A percentile compares a stretch with the other conserved stretches of the same genome.
Conservation (phyloP, 31 red algal species). For the Asparagopsis taxiformis region DNA sequence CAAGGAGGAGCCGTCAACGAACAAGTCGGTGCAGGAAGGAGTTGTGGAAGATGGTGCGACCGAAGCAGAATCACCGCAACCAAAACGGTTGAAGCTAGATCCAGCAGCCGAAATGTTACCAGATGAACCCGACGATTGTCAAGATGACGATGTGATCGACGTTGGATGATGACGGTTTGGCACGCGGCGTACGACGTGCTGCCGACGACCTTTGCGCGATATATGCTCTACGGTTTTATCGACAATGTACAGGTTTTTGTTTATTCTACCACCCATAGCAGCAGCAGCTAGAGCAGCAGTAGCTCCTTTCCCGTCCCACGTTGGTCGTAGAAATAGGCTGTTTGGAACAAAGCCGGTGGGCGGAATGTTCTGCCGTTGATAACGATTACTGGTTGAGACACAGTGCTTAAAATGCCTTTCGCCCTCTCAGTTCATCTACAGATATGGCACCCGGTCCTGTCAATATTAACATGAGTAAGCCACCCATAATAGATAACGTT, state of each 20-base stretch:
- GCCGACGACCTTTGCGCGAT: no score
- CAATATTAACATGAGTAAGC: slow-evolving; percentile 83
- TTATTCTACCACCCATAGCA: no score
- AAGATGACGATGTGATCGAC: not conserved
- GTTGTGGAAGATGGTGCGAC: not conserved
- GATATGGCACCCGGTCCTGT: slow-evolving; percentile 89
- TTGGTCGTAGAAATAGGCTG: no score
- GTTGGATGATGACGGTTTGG: no score
- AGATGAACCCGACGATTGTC: slow-evolving; percentile 8
- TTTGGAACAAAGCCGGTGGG: no score
- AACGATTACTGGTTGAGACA: no score
- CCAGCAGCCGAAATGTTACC: slow-evolving; percentile 34
- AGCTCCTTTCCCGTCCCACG: no score
- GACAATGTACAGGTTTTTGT: no score
- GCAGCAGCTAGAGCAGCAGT: no score
- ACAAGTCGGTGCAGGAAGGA: not conserved
- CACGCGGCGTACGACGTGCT: no score
- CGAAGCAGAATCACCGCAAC: not conserved
- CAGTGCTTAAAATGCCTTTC: slow-evolving; percentile 82
- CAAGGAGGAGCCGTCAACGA: slow-evolving; percentile 7
- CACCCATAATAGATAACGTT: slow-evolving; percentile 98
- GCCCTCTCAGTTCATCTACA: slow-evolving; percentile 80
- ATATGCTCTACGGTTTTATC: no score
- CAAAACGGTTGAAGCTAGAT: slow-evolving; percentile 33
- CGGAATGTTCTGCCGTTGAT: no score